Evolutionary conservation across 169 alveolate genomes (phyloP).

Genomic region (Plasmodium billcollinsi): DNA sequence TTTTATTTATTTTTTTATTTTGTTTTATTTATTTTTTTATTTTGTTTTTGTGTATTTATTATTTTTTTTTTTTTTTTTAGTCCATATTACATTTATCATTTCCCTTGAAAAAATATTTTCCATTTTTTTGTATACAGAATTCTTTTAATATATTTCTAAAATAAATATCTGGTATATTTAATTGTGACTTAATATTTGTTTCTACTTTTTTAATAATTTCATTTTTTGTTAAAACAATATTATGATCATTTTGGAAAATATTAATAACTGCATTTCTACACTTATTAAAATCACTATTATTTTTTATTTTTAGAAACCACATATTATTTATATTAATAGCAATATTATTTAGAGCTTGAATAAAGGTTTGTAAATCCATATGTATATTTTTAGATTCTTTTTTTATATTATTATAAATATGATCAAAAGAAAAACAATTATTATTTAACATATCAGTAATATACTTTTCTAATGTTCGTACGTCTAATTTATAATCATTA

Average conservation of each 20-base stretch:
- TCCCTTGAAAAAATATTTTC: conserved; percentile 69
- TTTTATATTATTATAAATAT: conserved; percentile 53
- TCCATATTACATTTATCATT: conserved; percentile 24
- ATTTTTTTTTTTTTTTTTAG: not conserved
- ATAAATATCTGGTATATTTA: conserved; percentile 77
- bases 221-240: conserved; percentile 43
- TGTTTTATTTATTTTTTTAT: too few species aligned
- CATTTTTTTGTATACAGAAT: conserved; percentile 70
- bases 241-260: conserved; percentile 57
- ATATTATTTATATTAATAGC: conserved; percentile 70
- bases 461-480: conserved; percentile 57
- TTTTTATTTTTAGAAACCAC: conserved; percentile 51
- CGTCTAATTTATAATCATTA: conserved; percentile 68
- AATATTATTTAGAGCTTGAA: conserved; percentile 51
- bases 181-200: conserved; percentile 38
- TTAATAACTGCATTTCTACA: conserved; percentile 74
- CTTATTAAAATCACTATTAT: conserved; percentile 54
- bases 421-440: conserved; percentile 55
- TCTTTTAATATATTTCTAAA: conserved; percentile 78
- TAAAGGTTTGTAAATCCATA: conserved; percentile 39
- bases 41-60: too few species aligned
- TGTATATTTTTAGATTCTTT: conserved; percentile 37
- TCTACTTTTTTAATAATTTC: conserved; percentile 52
- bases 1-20: not conserved
- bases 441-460: conserved; percentile 60